phyloP scores from a whole-genome alignment of 208 protist genomes.

The Leishmania arabica region DNA sequence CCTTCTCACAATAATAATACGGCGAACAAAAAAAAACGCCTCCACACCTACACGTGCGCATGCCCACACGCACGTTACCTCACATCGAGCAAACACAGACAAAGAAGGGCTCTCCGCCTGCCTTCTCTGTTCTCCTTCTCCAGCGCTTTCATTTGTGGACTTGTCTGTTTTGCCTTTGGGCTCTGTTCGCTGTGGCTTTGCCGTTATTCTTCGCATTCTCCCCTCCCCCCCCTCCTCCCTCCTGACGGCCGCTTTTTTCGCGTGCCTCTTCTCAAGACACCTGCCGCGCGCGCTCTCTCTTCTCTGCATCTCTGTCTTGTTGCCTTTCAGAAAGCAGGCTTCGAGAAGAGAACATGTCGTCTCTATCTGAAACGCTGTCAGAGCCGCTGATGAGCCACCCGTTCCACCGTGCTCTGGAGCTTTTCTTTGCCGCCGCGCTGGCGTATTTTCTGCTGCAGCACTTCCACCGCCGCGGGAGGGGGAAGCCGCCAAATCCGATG shows the following conservation, averaged over 20 bases:
- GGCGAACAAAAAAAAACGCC: neutral
- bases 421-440: constrained; percentile 58
- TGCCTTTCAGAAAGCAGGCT: neutral
- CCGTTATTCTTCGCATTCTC: neutral
- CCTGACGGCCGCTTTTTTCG: neutral
- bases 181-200: no score
- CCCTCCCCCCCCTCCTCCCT: no score
- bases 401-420: constrained; percentile 68
- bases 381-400: constrained; percentile 59
- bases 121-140: neutral
- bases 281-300: neutral
- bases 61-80: neutral
- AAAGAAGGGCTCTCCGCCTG: neutral
- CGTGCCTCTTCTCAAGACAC: neutral
- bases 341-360: constrained; percentile 15
- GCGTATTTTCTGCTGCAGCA: constrained; percentile 45
- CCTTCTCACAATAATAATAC: neutral
- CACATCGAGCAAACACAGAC: neutral
- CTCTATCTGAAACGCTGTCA: constrained; percentile 9
- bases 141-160: neutral
- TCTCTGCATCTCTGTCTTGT: neutral
- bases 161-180: neutral
- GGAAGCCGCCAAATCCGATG: constrained; percentile 19
- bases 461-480: constrained; percentile 14
- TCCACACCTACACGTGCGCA: neutral